Conservation (phyloP, 1,139 yeast species). For the Magnusiomyces ingens region DNA sequence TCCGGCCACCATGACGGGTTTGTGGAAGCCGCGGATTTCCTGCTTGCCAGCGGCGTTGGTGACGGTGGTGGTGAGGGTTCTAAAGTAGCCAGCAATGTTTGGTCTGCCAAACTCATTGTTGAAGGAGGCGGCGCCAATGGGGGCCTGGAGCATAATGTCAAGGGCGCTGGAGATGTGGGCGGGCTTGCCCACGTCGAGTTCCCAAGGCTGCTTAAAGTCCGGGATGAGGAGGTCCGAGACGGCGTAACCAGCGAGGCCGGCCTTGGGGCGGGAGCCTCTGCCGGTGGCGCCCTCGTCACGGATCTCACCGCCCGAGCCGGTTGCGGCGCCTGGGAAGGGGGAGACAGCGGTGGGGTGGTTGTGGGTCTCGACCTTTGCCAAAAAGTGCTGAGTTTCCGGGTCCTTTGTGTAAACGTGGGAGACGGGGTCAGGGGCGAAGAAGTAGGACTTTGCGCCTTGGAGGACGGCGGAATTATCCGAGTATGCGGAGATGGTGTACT, state of each 20-base stretch:
- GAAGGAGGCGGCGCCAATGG: slow-evolving; percentile 96
- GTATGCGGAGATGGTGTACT: slow-evolving; percentile 85
- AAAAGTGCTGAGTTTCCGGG: slow-evolving; percentile 76
- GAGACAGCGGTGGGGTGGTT: slow-evolving; percentile 99
- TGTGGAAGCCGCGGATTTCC: slow-evolving; percentile 93
- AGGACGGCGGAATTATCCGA: slow-evolving; percentile 98
- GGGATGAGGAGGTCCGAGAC: slow-evolving; percentile 91
- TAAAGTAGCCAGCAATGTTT: slow-evolving; percentile 91
- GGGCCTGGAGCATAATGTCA: slow-evolving; percentile 96
- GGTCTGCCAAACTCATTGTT: slow-evolving; percentile 99
- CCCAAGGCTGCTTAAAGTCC: slow-evolving; percentile 89
- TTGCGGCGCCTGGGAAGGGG: slow-evolving; percentile 99
- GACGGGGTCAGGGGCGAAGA: slow-evolving; percentile 69
- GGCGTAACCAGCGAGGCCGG: slow-evolving; percentile 90
- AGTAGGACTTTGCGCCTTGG: slow-evolving; percentile 66
- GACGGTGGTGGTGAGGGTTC: slow-evolving; percentile 85
- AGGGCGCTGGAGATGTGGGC: slow-evolving; percentile 86
- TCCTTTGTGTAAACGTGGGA: slow-evolving; percentile 68
- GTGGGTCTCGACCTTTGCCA: slow-evolving; percentile 96
- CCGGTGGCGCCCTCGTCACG: slow-evolving; percentile 99
- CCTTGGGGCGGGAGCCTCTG: slow-evolving; percentile 93
- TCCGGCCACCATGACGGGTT: slow-evolving; percentile 99
- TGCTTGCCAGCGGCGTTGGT: slow-evolving; percentile 51
- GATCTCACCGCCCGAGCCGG: slow-evolving; percentile 99
- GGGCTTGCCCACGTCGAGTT: slow-evolving; percentile 80